Conservation (phyloP, 2,329 filamentous ascomycete species). For the Rasamsonia emersonii region DNA sequence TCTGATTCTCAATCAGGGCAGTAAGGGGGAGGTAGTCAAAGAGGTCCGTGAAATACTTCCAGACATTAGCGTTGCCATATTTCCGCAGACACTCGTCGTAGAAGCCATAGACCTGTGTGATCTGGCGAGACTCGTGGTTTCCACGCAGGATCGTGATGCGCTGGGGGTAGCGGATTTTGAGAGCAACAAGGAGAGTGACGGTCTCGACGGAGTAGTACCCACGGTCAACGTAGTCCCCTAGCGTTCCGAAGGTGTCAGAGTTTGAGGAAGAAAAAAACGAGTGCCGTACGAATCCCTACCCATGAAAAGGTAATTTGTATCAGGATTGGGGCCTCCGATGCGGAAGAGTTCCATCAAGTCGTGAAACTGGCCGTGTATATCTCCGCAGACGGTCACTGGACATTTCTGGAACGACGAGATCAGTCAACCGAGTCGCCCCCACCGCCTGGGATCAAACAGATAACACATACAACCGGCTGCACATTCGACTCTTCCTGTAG, state of each 20-base stretch:
- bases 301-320: slow-evolving; percentile 99
- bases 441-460: slow-evolving; percentile 1
- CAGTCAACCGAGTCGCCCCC: slow-evolving; percentile 11
- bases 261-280: slow-evolving; percentile 6
- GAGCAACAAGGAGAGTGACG: slow-evolving; percentile 86
- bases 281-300: slow-evolving; percentile 46
- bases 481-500: slow-evolving; percentile 97
- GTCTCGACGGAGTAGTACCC: slow-evolving; percentile 99
- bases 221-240: slow-evolving; percentile 96
- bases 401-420: slow-evolving; percentile 62
- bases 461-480: slow-evolving; percentile 77
- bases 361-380: slow-evolving; percentile 98
- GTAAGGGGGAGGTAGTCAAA: slow-evolving; percentile 98
- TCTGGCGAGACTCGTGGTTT: slow-evolving; percentile 98
- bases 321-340: slow-evolving; percentile 93
- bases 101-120: slow-evolving; percentile 98
- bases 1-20: slow-evolving; percentile 97
- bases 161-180: slow-evolving; percentile 96
- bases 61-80: slow-evolving; percentile 98
- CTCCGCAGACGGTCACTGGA: slow-evolving; percentile 94
- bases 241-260: slow-evolving; percentile 12
- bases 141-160: slow-evolving; percentile 97
- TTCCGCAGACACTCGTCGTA: slow-evolving; percentile 98
- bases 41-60: slow-evolving; percentile 98
- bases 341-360: slow-evolving; percentile 99